phyloP scores from a whole-genome alignment of 2,329 filamentous ascomycete genomes.

The Cadophora malorum region DNA sequence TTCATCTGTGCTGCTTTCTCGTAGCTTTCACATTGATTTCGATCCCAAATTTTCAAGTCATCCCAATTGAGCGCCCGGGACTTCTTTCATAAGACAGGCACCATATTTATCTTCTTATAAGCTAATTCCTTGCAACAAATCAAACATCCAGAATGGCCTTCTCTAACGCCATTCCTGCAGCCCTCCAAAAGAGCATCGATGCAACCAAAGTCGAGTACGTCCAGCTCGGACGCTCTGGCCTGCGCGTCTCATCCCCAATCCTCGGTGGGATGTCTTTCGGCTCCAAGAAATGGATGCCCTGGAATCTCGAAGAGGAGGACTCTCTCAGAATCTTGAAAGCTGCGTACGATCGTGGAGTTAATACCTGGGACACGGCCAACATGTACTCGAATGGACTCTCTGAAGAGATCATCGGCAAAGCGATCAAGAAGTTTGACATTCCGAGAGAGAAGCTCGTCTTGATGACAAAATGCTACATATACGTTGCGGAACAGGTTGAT shows the following conservation, averaged over 20 bases:
- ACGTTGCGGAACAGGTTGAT: neutral
- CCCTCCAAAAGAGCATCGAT: conserved; percentile 44
- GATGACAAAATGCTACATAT: conserved; percentile 58
- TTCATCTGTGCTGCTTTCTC: too few species aligned
- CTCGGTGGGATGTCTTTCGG: conserved; percentile 71
- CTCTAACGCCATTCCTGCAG: neutral
- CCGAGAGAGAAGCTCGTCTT: conserved; percentile 63
- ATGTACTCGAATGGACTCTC: conserved; percentile 62
- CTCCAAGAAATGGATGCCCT: conserved; percentile 56
- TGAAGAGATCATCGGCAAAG: conserved; percentile 62
- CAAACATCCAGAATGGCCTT: neutral
- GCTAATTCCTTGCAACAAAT: neutral
- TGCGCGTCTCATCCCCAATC: conserved; percentile 67
- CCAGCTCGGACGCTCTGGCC: conserved; percentile 64
- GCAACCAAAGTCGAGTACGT: conserved; percentile 55
- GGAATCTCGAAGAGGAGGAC: conserved; percentile 63
- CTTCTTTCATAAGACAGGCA: neutral
- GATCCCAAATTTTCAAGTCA: neutral
- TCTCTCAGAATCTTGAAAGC: conserved; percentile 65
- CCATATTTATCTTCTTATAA: too few species aligned
- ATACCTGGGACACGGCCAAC: conserved; percentile 63
- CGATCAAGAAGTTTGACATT: conserved; percentile 64
- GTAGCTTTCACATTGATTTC: too few species aligned
- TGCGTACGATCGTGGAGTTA: conserved; percentile 67
- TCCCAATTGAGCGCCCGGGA: neutral